Evolutionary conservation across 2,329 filamentous ascomycete species (phyloP).

Genomic region (Domatiomyces globalis): DNA sequence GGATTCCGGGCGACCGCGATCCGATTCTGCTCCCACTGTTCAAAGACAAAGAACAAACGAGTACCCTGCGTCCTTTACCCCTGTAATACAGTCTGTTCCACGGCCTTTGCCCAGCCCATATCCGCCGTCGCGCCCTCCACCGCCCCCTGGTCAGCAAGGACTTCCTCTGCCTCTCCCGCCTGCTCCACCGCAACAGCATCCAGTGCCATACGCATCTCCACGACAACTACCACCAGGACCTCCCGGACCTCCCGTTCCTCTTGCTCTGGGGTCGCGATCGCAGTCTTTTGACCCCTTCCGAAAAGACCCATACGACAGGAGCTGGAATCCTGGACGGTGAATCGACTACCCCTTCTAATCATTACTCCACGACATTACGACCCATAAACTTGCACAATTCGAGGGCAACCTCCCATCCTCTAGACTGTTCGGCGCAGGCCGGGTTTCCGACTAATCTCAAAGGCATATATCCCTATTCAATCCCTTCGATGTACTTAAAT

Average conservation of each 20-base stretch:
- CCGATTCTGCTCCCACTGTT: conserved; percentile 9
- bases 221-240: conserved; percentile 9
- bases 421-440: not conserved
- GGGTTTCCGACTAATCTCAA: not conserved
- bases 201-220: conserved; percentile 6
- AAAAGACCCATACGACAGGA: conserved; percentile 11
- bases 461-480: not conserved
- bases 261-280: conserved; percentile 5
- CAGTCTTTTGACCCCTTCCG: conserved; percentile 16
- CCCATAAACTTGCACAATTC: not conserved
- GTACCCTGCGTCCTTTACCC: conserved; percentile 12
- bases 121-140: not conserved
- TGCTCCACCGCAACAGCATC: conserved; percentile 4
- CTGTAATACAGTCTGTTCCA: conserved; percentile 1
- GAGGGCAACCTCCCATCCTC: not conserved
- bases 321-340: conserved; percentile 9
- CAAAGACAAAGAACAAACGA: conserved; percentile 16
- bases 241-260: conserved; percentile 2
- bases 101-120: not conserved
- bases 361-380: not conserved
- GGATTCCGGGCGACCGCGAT: not conserved
- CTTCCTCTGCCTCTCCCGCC: conserved; percentile 10
- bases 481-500: not conserved
- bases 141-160: conserved; percentile 2
- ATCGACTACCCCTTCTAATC: not conserved